These are phyloP conservation scores for Ascochyta fabae DNA, from an alignment of 2,329 filamentous ascomycete genomes.

Conservation along the genomic window DNA sequence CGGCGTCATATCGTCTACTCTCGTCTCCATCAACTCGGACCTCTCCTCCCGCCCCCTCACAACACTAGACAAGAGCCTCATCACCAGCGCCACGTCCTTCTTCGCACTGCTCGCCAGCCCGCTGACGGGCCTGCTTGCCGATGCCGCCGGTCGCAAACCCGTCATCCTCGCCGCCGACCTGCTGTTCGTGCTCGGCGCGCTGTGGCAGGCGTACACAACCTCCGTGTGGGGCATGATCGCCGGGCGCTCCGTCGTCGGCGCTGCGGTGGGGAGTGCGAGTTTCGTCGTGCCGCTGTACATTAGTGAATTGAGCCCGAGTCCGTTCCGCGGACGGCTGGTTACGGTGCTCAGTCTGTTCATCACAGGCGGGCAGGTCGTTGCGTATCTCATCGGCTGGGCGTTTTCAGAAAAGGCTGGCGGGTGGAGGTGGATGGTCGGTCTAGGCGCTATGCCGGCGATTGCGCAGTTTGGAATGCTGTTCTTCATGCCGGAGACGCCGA, in stretches of 20 bases:
- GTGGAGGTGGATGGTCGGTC: slow-evolving; percentile 91
- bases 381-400: slow-evolving; percentile 82
- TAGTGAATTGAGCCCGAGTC: slow-evolving; percentile 79
- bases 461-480: slow-evolving; percentile 73
- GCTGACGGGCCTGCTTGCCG: slow-evolving; percentile 65
- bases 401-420: slow-evolving; percentile 65
- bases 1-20: slow-evolving; percentile 66
- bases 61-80: slow-evolving; percentile 64
- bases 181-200: slow-evolving; percentile 72
- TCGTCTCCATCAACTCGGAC: slow-evolving; percentile 62
- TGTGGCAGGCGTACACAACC: slow-evolving; percentile 66
- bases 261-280: slow-evolving; percentile 76
- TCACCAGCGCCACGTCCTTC: slow-evolving; percentile 64
- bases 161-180: slow-evolving; percentile 70
- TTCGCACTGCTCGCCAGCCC: slow-evolving; percentile 64
- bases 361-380: slow-evolving; percentile 85
- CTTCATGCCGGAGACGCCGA: slow-evolving; percentile 84
- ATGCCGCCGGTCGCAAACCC: slow-evolving; percentile 81
- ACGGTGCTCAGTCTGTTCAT: slow-evolving; percentile 84
- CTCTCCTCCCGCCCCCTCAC: slow-evolving; percentile 58
- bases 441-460: slow-evolving; percentile 78
- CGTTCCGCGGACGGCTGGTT: slow-evolving; percentile 78
- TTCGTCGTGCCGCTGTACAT: slow-evolving; percentile 82
- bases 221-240: slow-evolving; percentile 69
- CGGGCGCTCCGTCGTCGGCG: slow-evolving; percentile 72